phyloP scores from a whole-genome alignment of 1,284 basidiomycete species.

The Naganishia liquefaciens region DNA sequence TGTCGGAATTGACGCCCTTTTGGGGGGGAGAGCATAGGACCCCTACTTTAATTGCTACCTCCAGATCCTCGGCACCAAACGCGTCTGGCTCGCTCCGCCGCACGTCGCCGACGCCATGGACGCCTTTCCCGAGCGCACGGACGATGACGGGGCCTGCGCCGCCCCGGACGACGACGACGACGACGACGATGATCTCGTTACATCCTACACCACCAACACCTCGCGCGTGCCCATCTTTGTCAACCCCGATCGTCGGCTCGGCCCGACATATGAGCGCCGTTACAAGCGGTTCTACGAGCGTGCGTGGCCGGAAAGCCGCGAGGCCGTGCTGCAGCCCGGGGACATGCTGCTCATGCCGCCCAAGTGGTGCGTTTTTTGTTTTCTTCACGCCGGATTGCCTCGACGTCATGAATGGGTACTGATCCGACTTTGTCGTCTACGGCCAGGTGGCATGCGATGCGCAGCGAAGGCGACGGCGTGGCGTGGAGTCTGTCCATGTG shows the following conservation, averaged over 20 bases:
- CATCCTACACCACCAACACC: slow-evolving; percentile 55
- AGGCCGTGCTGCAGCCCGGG: slow-evolving; percentile 70
- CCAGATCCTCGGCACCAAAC: slow-evolving; percentile 84
- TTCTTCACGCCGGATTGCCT: no score
- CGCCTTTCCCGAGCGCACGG: slow-evolving; percentile 46
- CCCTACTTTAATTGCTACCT: slow-evolving; percentile 91
- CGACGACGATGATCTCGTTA: slow-evolving; percentile 19
- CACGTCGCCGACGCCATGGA: slow-evolving; percentile 59
- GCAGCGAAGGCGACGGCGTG: slow-evolving; percentile 61
- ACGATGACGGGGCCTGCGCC: slow-evolving; percentile 45
- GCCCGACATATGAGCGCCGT: neutral
- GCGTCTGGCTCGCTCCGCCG: slow-evolving; percentile 89
- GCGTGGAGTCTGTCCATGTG: slow-evolving; percentile 54
- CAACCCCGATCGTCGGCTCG: neutral
- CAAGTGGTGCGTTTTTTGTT: slow-evolving; percentile 66
- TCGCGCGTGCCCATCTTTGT: slow-evolving; percentile 51
- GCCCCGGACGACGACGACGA: slow-evolving; percentile 50
- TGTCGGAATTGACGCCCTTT: no score
- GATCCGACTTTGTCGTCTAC: neutral
- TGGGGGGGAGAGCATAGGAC: no score
- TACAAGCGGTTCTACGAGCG: slow-evolving; percentile 60
- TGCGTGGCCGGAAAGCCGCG: slow-evolving; percentile 67
- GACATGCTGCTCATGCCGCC: slow-evolving; percentile 84
- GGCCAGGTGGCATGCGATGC: slow-evolving; percentile 73
- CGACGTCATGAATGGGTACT: neutral